These are phyloP conservation scores for Aegilops speltoides DNA, from an alignment of 176 grass and related monocot species.

Conservation along the genomic window DNA sequence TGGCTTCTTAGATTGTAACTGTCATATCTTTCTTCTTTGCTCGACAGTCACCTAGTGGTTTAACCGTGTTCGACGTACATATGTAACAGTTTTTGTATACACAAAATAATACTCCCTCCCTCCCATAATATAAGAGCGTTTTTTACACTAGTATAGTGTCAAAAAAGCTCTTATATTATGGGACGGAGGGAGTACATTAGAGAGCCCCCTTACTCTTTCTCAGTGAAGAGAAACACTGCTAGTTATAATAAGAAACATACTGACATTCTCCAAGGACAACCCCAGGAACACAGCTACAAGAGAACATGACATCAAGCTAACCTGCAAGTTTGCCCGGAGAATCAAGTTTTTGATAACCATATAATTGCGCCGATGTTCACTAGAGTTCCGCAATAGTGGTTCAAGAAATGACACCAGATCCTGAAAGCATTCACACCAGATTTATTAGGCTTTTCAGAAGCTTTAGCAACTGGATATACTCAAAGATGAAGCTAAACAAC, in stretches of 20 bases:
- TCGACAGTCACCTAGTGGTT: neutral
- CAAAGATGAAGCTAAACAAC: constrained; percentile 32
- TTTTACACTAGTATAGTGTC: too few relatives aligned
- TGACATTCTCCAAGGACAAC: neutral
- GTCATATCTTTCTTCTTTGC: neutral
- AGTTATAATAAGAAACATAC: neutral
- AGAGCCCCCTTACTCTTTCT: neutral
- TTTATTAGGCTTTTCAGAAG: constrained; percentile 18
- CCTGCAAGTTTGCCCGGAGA: constrained; percentile 80
- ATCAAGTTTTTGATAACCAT: constrained; percentile 88
- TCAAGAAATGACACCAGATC: constrained; percentile 90
- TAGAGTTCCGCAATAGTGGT: constrained; percentile 87
- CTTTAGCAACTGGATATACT: constrained; percentile 7
- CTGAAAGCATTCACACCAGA: constrained; percentile 46
- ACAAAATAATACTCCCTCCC: neutral
- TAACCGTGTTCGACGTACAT: neutral
- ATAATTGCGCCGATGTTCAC: constrained; percentile 81
- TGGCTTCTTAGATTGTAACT: neutral
- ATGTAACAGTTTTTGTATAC: neutral
- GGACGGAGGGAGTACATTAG: too few relatives aligned
- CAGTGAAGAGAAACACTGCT: neutral
- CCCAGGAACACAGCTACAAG: neutral
- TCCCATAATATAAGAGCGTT: too few relatives aligned
- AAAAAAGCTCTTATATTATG: too few relatives aligned
- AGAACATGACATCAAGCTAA: constrained; percentile 28